Percentiles rank a stretch among this genome's conserved stretches.
Evolutionary conservation across 2,329 filamentous ascomycete species (phyloP).

Genomic region (Aspergillus candidus): DNA sequence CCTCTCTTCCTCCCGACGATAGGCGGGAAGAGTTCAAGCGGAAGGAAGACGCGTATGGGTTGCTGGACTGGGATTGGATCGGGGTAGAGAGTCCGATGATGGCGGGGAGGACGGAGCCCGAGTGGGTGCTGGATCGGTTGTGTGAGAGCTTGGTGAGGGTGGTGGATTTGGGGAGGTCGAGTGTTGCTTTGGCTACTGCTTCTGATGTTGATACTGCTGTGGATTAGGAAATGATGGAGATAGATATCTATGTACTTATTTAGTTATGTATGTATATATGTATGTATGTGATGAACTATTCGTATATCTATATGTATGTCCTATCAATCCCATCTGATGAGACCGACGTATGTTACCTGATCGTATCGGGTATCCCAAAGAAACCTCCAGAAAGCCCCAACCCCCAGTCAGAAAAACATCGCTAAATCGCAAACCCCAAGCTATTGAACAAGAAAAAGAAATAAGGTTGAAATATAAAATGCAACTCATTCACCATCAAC

Average conservation of each 20-base stretch:
- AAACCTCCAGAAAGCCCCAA: slow-evolving; percentile 8
- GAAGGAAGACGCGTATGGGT: slow-evolving; percentile 52
- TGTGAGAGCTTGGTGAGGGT: slow-evolving; percentile 54
- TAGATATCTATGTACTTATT: neutral
- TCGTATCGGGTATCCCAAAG: slow-evolving; percentile 12
- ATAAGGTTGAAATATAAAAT: neutral
- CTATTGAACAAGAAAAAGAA: neutral
- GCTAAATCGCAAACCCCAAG: slow-evolving; percentile 8
- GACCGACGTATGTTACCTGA: neutral
- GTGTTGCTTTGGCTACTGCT: no score
- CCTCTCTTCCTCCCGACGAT: slow-evolving; percentile 16
- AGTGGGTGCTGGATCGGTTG: slow-evolving; percentile 61
- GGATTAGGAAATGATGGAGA: neutral
- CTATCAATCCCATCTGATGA: slow-evolving; percentile 26
- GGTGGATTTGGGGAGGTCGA: no score
- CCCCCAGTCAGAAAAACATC: slow-evolving; percentile 7
- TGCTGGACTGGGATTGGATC: slow-evolving; percentile 68
- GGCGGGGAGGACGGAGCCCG: slow-evolving; percentile 55
- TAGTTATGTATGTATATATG: neutral
- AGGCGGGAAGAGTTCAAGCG: slow-evolving; percentile 23
- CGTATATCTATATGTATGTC: slow-evolving; percentile 47
- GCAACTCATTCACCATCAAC: slow-evolving; percentile 10
- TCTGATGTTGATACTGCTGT: no score
- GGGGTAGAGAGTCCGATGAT: slow-evolving; percentile 63
- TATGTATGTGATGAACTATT: neutral